phyloP scores from a whole-genome alignment of 352 stramenopile genomes.

The Thraustotheca clavata region DNA sequence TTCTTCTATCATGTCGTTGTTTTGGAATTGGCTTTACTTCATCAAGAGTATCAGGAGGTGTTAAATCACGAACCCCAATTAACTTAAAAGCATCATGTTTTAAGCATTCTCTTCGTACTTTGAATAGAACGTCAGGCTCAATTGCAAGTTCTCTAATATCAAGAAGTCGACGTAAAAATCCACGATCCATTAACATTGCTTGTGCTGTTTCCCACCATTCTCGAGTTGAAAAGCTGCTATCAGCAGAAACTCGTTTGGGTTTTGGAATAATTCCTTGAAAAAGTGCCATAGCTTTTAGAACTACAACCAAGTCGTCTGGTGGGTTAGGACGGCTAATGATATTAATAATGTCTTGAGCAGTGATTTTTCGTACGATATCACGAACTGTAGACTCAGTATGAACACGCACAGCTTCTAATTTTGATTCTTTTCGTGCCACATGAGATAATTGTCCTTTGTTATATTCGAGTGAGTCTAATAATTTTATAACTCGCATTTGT shows the following conservation, averaged over 20 bases:
- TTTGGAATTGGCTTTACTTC: background rate
- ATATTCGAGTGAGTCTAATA: conserved; percentile 51
- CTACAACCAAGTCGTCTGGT: conserved; percentile 37
- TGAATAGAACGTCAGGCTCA: conserved; percentile 59
- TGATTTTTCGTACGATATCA: conserved; percentile 51
- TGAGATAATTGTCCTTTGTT: conserved; percentile 40
- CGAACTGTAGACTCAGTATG: conserved; percentile 35
- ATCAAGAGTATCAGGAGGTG: background rate
- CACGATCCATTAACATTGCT: conserved; percentile 70
- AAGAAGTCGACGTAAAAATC: conserved; percentile 45
- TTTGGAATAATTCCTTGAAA: conserved; percentile 31
- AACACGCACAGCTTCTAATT: conserved; percentile 31
- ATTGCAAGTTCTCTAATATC: conserved; percentile 42
- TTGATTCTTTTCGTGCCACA: conserved; percentile 41
- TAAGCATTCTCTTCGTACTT: conserved; percentile 65
- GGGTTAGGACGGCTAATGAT: conserved; percentile 53
- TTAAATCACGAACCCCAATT: background rate
- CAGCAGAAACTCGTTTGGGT: background rate
- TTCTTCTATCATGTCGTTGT: background rate
- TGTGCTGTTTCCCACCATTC: conserved; percentile 79
- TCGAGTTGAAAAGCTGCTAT: conserved; percentile 51
- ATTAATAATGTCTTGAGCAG: conserved; percentile 57
- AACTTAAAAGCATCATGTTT: conserved; percentile 27
- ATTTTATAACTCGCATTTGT: conserved; percentile 29
- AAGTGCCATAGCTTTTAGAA: conserved; percentile 71